Percentiles rank a stretch among this genome's conserved stretches.
Conservation (phyloP, 1,139 yeast species). For the Suhomyces ambrosiae region DNA sequence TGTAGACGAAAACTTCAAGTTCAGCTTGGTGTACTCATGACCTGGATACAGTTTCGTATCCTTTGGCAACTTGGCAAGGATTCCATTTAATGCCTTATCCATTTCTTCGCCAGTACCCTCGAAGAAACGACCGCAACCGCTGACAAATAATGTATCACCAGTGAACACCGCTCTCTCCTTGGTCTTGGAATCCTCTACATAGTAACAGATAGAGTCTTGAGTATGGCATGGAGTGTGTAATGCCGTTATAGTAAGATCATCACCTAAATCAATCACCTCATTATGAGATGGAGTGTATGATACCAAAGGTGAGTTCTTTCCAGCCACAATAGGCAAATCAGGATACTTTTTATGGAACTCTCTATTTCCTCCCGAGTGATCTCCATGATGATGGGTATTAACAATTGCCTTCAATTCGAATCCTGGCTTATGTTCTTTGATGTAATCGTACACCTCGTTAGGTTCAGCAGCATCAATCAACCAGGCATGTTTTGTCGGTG, state of each 20-base stretch:
- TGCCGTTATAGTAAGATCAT: conserved; percentile 67
- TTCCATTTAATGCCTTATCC: conserved; percentile 65
- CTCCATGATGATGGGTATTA: conserved; percentile 95
- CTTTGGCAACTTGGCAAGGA: conserved; percentile 62
- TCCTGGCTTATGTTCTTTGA: conserved; percentile 27
- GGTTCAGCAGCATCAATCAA: conserved; percentile 93
- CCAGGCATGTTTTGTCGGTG: conserved; percentile 70
- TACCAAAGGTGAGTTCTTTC: conserved; percentile 74
- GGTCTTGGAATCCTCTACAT: conserved; percentile 61
- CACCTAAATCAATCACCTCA: conserved; percentile 66
- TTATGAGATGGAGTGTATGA: conserved; percentile 65
- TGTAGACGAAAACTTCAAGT: conserved; percentile 72
- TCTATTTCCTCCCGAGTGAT: conserved; percentile 88
- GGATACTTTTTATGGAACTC: conserved; percentile 47
- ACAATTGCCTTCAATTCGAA: conserved; percentile 69
- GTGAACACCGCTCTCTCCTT: conserved; percentile 79
- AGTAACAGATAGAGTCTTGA: conserved; percentile 91
- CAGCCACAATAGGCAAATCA: conserved; percentile 77
- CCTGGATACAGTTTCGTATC: conserved; percentile 86
- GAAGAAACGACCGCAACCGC: conserved; percentile 96
- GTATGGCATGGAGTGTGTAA: conserved; percentile 98
- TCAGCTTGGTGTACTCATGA: conserved; percentile 89
- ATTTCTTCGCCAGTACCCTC: conserved; percentile 87
- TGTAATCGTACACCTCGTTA: conserved; percentile 45
- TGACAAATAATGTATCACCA: conserved; percentile 91